Conservation (phyloP, 2,329 filamentous ascomycete species). For the Phyllosticta ampelicida region DNA sequence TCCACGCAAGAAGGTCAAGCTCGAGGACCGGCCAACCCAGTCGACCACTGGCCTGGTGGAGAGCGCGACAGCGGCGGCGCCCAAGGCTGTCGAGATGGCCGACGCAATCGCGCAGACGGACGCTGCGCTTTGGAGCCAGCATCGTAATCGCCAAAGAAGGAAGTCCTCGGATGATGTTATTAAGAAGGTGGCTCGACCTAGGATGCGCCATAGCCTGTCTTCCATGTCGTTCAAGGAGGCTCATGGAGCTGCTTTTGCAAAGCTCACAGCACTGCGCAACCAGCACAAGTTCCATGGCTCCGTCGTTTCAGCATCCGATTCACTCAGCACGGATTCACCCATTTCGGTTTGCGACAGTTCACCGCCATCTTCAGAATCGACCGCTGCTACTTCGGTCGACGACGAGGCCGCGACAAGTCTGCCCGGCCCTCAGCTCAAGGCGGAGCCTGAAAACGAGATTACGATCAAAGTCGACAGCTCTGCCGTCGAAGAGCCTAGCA, state of each 20-base stretch:
- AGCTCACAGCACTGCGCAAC: conserved; percentile 19
- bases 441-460: conserved; percentile 13
- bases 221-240: not conserved
- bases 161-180: not conserved
- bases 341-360: conserved; percentile 16
- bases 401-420: conserved; percentile 13
- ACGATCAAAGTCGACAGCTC: conserved; percentile 18
- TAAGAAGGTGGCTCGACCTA: not conserved
- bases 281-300: conserved; percentile 23
- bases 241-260: conserved; percentile 10
- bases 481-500: not conserved
- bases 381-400: conserved; percentile 28
- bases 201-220: not conserved
- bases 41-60: not conserved
- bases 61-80: too few relatives aligned
- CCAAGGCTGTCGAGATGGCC: too few relatives aligned
- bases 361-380: conserved; percentile 26
- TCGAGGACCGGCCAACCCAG: not conserved
- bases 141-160: not conserved
- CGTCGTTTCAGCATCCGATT: conserved; percentile 17
- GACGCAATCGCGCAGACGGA: not conserved
- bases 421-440: conserved; percentile 14
- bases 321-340: conserved; percentile 4
- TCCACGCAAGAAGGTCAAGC: not conserved
- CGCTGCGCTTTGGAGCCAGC: not conserved